A percentile compares a stretch with the other conserved stretches of the same genome.
Evolutionary conservation across 139 green algal species (phyloP).

Genomic region (Chlorella sp.): DNA sequence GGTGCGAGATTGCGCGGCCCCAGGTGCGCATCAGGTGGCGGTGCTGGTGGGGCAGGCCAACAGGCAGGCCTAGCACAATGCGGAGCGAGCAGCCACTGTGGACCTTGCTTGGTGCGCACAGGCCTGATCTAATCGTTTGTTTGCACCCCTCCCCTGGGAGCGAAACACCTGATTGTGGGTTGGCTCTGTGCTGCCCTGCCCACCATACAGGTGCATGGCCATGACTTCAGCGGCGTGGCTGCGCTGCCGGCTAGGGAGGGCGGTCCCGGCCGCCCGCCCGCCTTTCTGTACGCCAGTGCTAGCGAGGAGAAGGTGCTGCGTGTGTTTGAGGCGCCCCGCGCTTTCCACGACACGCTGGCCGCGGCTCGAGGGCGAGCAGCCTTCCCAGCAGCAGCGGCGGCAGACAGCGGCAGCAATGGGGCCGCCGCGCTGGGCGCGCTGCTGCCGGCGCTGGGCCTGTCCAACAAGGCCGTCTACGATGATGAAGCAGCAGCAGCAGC

Average conservation of each 20-base stretch:
- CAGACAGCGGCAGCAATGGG: neutral
- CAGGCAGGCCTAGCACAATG: too few relatives aligned
- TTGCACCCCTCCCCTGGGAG: too few relatives aligned
- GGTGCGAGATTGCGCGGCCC: slow-evolving; percentile 93
- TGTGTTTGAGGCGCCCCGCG: slow-evolving; percentile 87
- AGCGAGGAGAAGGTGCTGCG: slow-evolving; percentile 97
- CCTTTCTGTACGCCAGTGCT: slow-evolving; percentile 76
- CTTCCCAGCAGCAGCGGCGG: slow-evolving; percentile 1
- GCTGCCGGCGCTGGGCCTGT: slow-evolving; percentile 91
- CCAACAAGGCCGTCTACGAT: slow-evolving; percentile 89
- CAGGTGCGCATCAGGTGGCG: slow-evolving; percentile 64
- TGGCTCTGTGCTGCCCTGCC: too few relatives aligned
- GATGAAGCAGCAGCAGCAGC: slow-evolving; percentile 18
- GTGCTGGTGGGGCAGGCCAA: too few relatives aligned
- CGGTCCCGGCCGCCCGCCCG: neutral
- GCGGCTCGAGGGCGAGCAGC: slow-evolving; percentile 36
- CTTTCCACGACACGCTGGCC: slow-evolving; percentile 71
- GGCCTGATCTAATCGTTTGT: too few relatives aligned
- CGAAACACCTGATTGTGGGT: too few relatives aligned
- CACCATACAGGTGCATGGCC: slow-evolving; percentile 82
- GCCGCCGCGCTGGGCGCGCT: slow-evolving; percentile 69
- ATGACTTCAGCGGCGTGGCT: slow-evolving; percentile 91
- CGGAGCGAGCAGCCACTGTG: too few relatives aligned
- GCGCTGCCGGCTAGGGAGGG: slow-evolving; percentile 28
- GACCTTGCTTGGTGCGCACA: too few relatives aligned